phyloP scores from a whole-genome alignment of 2,329 filamentous ascomycete genomes.

The Penicillium sp. region DNA sequence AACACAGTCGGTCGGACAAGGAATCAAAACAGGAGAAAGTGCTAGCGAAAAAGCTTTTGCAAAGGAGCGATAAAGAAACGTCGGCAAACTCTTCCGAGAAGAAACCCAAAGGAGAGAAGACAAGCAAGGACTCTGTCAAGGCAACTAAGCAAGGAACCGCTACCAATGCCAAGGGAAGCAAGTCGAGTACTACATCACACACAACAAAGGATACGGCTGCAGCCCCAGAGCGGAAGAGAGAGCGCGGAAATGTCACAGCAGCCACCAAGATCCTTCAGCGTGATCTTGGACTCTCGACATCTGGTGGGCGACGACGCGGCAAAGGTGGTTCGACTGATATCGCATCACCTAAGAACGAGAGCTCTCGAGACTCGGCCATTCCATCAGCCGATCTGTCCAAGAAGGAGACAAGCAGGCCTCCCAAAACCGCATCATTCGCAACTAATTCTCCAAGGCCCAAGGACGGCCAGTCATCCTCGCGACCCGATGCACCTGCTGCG shows the following conservation, averaged over 20 bases:
- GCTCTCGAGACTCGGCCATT: constrained; percentile 15
- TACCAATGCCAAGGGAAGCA: constrained; percentile 37
- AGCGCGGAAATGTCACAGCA: constrained; percentile 54
- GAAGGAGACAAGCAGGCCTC: constrained; percentile 24
- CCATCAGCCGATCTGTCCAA: constrained; percentile 16
- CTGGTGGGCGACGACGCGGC: constrained; percentile 44
- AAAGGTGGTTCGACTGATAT: constrained; percentile 31
- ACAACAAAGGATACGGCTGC: constrained; percentile 29
- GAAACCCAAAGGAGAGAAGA: constrained; percentile 54
- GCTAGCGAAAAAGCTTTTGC: constrained; percentile 45
- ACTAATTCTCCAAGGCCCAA: constrained; percentile 22
- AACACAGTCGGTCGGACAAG: constrained; percentile 44
- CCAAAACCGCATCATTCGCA: constrained; percentile 18
- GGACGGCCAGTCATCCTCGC: constrained; percentile 25
- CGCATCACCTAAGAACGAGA: constrained; percentile 26
- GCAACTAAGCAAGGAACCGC: constrained; percentile 44
- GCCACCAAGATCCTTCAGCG: constrained; percentile 62
- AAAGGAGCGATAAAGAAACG: constrained; percentile 39
- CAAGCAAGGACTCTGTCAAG: constrained; percentile 62
- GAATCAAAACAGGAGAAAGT: constrained; percentile 44
- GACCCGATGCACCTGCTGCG: constrained; percentile 18
- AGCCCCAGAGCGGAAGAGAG: constrained; percentile 51
- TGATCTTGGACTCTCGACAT: constrained; percentile 57
- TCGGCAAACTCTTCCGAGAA: constrained; percentile 34
- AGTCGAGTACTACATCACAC: constrained; percentile 32